These are phyloP conservation scores for Coemansia sp. DNA, from an alignment of 192 early-diverging fungal species.

Conservation along the genomic window DNA sequence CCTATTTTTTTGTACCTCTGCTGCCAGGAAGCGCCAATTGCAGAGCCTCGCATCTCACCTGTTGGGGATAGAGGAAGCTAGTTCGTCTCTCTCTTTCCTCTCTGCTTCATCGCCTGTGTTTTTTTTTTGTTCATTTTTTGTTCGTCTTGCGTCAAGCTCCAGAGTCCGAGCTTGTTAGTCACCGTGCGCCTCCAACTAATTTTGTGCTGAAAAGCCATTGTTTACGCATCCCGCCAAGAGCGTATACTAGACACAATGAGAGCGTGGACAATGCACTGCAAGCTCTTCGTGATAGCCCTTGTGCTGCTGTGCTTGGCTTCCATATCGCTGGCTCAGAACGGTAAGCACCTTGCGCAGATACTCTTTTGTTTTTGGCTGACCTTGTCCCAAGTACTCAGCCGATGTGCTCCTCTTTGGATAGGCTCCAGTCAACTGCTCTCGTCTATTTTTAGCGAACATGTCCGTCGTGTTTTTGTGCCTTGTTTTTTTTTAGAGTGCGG, in stretches of 20 bases:
- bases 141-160: constrained; percentile 3
- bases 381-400: not conserved
- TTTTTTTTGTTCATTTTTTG: constrained; percentile 2
- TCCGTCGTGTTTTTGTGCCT: not conserved
- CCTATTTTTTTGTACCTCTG: not conserved
- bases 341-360: constrained; percentile 21
- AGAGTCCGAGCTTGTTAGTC: constrained; percentile 8
- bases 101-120: not conserved
- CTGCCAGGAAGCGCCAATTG: not conserved
- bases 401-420: not conserved
- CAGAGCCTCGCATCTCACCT: not conserved
- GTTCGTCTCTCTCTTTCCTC: not conserved
- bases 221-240: not conserved
- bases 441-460: constrained; percentile 13
- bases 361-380: not conserved
- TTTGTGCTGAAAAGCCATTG: not conserved
- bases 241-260: constrained; percentile 22
- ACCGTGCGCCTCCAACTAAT: not conserved
- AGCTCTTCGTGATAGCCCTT: constrained; percentile 26
- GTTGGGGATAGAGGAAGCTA: not conserved
- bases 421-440: not conserved
- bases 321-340: constrained; percentile 31
- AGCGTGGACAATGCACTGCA: constrained; percentile 27
- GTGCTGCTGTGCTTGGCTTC: constrained; percentile 34
- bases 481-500: not conserved